Evolutionary conservation across 768 basidiomycete genomes (phyloP), one percentile per base, ranked within the genome.

Genomic region (Tulasnella calospora): DNA sequence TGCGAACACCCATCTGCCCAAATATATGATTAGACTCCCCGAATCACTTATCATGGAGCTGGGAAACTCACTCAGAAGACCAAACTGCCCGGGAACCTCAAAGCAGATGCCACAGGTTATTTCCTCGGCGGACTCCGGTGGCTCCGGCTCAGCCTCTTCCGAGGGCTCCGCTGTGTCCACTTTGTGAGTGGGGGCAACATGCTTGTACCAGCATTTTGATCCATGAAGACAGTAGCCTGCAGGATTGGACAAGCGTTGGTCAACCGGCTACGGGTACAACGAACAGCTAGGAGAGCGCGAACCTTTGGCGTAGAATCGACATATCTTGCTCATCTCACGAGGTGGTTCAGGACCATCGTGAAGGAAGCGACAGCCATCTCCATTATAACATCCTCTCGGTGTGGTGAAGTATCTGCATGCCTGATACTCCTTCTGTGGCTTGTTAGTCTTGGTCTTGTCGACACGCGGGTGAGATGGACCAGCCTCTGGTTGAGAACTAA

Each of bases 221-320:
- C 78, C 78, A 51, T 71, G 61, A 33, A 38, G 33, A 36, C 79
- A 79, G 47, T 78, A 55, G 30, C 79, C 79, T 79, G 46, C 13
- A 12, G 38, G 10, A 23, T 23, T 23, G 40, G n/a, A 71, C 40
- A 41, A 10, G 15, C 12, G 38, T 2, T 19, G 38, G 15, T 41
- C n/a, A n/a, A 40, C 33, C n/a, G 15, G 6, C n/a, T 15, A 55
- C 19, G 15, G 17, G 21, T 10, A 30, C 38, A 41, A 35, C 19
- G 21, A n/a, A 27, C 19, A 23, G 40, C 27, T 13, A 79, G n/a
- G 19, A 36, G n/a, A 35, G 13, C 19, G 55, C 67, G 21, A 23
- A 79, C 79, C 79, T 61, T 67, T 74, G 21, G 79, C 79, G 57
- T 47, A 79, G 78, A 41, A 79, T 4, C 40, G 44, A 72, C 79